phyloP scores from a whole-genome alignment of 257 asterid genomes.

The Paraleonurus japonicus region DNA sequence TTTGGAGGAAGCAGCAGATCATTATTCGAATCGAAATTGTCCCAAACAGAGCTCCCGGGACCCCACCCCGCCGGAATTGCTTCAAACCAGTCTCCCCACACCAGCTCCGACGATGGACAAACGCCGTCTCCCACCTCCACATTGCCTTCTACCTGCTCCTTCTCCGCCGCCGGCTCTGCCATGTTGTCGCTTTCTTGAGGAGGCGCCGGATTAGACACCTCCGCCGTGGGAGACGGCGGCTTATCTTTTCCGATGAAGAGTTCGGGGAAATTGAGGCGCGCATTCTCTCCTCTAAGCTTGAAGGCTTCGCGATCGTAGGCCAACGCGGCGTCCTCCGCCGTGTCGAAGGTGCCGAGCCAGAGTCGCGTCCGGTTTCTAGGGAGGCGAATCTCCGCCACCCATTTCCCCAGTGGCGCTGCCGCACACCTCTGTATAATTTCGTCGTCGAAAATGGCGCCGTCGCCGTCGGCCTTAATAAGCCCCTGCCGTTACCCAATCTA shows the following conservation, averaged over 20 bases:
- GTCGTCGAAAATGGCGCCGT: slow-evolving; percentile 49
- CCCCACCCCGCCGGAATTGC: slow-evolving; percentile 83
- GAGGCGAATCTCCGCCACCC: slow-evolving; percentile 97
- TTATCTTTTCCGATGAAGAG: slow-evolving; percentile 55
- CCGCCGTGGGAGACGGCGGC: slow-evolving; percentile 1
- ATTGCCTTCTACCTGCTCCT: slow-evolving; percentile 31
- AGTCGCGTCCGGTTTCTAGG: slow-evolving; percentile 86
- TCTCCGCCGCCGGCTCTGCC: slow-evolving; percentile 29
- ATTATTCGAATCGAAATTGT: slow-evolving; percentile 60
- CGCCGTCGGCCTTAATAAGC: slow-evolving; percentile 37
- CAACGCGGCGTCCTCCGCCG: slow-evolving; percentile 91
- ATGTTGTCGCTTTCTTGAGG: not conserved
- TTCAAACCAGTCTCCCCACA: slow-evolving; percentile 83
- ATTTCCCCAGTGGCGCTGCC: slow-evolving; percentile 98
- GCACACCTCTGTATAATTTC: slow-evolving; percentile 83
- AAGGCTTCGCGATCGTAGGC: slow-evolving; percentile 94
- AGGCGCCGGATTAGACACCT: not conserved
- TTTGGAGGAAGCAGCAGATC: slow-evolving; percentile 58
- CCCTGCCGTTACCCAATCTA: slow-evolving; percentile 35
- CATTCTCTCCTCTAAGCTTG: slow-evolving; percentile 81
- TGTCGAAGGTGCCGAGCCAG: slow-evolving; percentile 95
- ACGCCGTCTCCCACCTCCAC: slow-evolving; percentile 26
- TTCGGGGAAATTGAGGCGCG: slow-evolving; percentile 82
- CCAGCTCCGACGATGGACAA: slow-evolving; percentile 53
- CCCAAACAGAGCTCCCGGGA: slow-evolving; percentile 90